A percentile compares a stretch with the other conserved stretches of the same genome.
Conservation (phyloP, 1,284 basidiomycete genomes). For the Ustilago lituana region DNA sequence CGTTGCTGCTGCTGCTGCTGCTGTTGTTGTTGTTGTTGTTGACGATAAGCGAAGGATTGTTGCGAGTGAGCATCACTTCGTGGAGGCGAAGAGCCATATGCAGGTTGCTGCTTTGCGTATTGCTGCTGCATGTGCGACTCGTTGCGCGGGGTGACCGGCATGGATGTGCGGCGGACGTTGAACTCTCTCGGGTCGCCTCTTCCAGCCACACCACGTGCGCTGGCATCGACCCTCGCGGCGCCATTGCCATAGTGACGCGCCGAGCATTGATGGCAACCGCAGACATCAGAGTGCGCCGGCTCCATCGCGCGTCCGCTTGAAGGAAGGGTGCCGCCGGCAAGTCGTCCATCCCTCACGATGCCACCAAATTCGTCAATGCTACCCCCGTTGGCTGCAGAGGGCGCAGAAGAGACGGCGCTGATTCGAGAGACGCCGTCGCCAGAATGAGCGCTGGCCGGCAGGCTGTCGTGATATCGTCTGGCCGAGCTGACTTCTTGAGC, state of each 20-base stretch:
- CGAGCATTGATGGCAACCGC: conserved; percentile 57
- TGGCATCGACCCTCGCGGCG: conserved; percentile 1
- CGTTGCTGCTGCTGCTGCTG: conserved; percentile 23
- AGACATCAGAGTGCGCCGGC: conserved; percentile 55
- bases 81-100: conserved; percentile 22
- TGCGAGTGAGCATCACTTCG: conserved; percentile 14
- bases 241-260: conserved; percentile 48
- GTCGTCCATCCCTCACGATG: conserved; percentile 7
- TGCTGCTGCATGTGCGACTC: conserved; percentile 10
- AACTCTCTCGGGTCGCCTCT: conserved; percentile 24
- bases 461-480: conserved; percentile 36
- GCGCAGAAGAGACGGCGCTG: conserved; percentile 14
- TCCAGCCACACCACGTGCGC: neutral
- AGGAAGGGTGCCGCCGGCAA: neutral
- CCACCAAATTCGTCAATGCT: conserved; percentile 33
- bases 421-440: conserved; percentile 18
- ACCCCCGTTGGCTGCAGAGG: conserved; percentile 5
- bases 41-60: conserved; percentile 13
- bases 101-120: conserved; percentile 10
- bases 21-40: conserved; percentile 15
- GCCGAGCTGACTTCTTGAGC: conserved; percentile 13
- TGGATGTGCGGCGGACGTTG: conserved; percentile 27
- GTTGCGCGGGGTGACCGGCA: conserved; percentile 21
- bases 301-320: conserved; percentile 9
- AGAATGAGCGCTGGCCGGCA: conserved; percentile 15